Evolutionary conservation across 345 rosid genomes (phyloP).

Genomic region (Abelmoschus esculentus): DNA sequence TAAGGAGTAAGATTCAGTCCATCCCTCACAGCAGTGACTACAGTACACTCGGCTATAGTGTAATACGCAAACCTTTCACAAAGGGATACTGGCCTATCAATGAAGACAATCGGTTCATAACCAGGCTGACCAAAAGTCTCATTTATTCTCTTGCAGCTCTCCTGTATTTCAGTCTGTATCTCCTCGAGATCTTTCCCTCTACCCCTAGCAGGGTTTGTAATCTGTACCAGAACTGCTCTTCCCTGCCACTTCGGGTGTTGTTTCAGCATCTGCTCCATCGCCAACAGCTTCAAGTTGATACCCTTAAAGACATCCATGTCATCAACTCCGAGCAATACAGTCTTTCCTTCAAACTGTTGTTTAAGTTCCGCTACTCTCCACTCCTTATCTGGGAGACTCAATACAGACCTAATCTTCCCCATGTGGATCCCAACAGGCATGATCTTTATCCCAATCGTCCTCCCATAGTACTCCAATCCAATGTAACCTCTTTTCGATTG

Average conservation of each 20-base stretch:
- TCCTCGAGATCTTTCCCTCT: conserved; percentile 65
- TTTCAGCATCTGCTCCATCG: conserved; percentile 68
- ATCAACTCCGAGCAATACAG: conserved; percentile 64
- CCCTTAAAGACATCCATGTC: conserved; percentile 85
- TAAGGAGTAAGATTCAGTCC: conserved; percentile 80
- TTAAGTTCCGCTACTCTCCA: conserved; percentile 64
- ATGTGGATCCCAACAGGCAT: conserved; percentile 78
- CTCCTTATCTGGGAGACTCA: conserved; percentile 56
- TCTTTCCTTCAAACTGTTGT: conserved; percentile 63
- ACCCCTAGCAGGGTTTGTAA: conserved; percentile 65
- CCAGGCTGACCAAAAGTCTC: conserved; percentile 49
- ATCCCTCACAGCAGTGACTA: conserved; percentile 76
- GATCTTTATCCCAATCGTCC: conserved; percentile 71
- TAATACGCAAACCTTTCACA: conserved; percentile 59
- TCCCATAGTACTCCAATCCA: conserved; percentile 69
- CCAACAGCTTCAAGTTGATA: conserved; percentile 60
- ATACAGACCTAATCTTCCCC: conserved; percentile 61
- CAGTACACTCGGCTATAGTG: conserved; percentile 62
- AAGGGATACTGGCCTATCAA: conserved; percentile 51
- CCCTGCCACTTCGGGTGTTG: conserved; percentile 70
- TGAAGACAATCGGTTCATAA: conserved; percentile 61
- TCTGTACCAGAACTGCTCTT: conserved; percentile 62
- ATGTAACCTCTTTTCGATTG: conserved; percentile 73
- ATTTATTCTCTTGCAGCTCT: conserved; percentile 57
- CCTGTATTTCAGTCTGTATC: conserved; percentile 48